Evolutionary conservation across 2,329 filamentous ascomycete genomes (phyloP).

Genomic region (Penicillium sp.): DNA sequence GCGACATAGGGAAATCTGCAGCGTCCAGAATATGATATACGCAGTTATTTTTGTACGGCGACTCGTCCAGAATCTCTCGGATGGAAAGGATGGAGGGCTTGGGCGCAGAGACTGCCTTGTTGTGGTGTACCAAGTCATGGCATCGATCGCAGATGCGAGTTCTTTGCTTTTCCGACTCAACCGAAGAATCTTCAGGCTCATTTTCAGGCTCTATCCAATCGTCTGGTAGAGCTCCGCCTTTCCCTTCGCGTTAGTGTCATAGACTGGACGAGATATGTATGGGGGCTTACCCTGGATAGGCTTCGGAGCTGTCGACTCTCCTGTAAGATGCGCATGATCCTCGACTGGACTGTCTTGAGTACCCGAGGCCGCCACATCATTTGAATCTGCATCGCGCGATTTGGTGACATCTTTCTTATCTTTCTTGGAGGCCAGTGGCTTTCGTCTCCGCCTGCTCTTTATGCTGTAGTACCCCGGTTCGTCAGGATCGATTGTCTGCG

Average conservation of each 20-base stretch:
- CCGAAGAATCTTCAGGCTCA: slow-evolving; percentile 17
- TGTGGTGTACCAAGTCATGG: slow-evolving; percentile 73
- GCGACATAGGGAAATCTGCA: slow-evolving; percentile 91
- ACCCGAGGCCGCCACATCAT: slow-evolving; percentile 16
- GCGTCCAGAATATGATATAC: slow-evolving; percentile 94
- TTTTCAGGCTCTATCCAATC: slow-evolving; percentile 18
- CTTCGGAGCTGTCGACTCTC: slow-evolving; percentile 6
- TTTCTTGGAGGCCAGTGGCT: slow-evolving; percentile 25
- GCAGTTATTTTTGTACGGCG: slow-evolving; percentile 84
- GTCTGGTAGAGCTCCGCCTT: slow-evolving; percentile 22
- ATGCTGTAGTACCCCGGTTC: slow-evolving; percentile 56
- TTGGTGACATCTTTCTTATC: slow-evolving; percentile 14
- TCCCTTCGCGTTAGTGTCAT: background rate
- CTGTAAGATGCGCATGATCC: background rate
- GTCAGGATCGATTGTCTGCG: slow-evolving; percentile 51
- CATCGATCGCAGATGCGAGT: slow-evolving; percentile 71
- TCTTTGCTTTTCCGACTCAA: slow-evolving; percentile 16
- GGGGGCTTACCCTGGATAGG: slow-evolving; percentile 13
- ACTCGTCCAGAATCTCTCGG: slow-evolving; percentile 77
- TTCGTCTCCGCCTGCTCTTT: slow-evolving; percentile 46
- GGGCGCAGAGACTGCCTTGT: slow-evolving; percentile 63
- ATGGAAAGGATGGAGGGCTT: slow-evolving; percentile 79
- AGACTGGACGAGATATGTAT: background rate
- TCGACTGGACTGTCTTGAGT: slow-evolving; percentile 1
- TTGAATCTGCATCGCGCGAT: slow-evolving; percentile 3